Evolutionary conservation across 495 filamentous ascomycete genomes (phyloP).

Genomic region (Neurospora sp.): DNA sequence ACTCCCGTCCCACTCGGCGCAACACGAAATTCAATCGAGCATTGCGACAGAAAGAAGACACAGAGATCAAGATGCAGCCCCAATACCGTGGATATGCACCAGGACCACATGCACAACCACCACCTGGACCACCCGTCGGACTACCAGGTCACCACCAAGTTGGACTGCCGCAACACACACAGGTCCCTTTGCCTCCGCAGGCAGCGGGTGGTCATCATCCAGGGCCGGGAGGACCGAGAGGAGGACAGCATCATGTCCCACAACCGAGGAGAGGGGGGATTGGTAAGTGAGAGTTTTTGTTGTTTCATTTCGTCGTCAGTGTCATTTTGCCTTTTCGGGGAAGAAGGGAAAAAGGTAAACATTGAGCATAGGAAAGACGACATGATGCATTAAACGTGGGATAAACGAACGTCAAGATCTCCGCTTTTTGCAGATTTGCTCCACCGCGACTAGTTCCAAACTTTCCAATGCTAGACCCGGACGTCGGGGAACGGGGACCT

Average conservation of each 20-base stretch:
- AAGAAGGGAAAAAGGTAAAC: neutral
- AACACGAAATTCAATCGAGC: too few relatives aligned
- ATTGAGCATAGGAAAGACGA: neutral
- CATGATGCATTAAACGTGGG: neutral
- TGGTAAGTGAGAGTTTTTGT: constrained; percentile 26
- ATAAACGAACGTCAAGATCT: constrained; percentile 5
- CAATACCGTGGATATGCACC: constrained; percentile 37
- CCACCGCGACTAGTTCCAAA: neutral
- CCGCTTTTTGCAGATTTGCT: constrained; percentile 10
- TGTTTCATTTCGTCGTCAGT: constrained; percentile 2
- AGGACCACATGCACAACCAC: neutral
- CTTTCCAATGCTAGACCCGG: neutral
- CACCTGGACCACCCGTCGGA: neutral
- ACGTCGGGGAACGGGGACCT: neutral
- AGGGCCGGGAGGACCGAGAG: neutral
- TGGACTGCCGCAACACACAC: constrained; percentile 12
- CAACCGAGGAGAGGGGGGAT: constrained; percentile 37
- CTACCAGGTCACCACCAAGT: neutral
- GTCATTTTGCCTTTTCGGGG: neutral
- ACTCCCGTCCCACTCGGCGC: too few relatives aligned
- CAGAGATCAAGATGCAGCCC: constrained; percentile 28
- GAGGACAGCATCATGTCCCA: constrained; percentile 20
- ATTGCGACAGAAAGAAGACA: too few relatives aligned
- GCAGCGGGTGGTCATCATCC: constrained; percentile 17
- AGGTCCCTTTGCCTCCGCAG: constrained; percentile 19